Percentiles rank a stretch among this genome's conserved stretches.
These are phyloP conservation scores for Zelopaecilomyces penicillatus DNA, from an alignment of 2,329 filamentous ascomycete genomes.

Conservation along the genomic window DNA sequence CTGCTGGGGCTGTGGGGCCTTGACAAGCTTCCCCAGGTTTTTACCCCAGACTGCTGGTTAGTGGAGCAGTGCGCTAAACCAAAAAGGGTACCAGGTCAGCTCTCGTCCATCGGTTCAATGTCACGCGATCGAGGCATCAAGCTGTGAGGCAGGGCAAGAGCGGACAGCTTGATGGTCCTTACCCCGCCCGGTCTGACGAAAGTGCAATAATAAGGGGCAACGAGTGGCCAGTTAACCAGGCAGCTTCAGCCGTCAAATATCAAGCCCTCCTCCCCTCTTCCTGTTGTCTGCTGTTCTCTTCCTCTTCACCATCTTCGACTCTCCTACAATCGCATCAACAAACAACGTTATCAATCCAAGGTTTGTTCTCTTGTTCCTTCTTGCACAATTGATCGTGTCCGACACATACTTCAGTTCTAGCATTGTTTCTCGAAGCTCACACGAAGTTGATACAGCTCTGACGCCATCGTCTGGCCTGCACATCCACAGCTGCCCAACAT, in stretches of 20 bases:
- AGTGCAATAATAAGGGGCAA: slow-evolving; percentile 18
- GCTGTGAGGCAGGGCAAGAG: background rate
- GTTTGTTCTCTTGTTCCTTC: background rate
- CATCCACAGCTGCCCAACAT: slow-evolving; percentile 21
- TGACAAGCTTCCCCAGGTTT: slow-evolving; percentile 9
- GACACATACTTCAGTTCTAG: background rate
- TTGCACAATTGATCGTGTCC: background rate
- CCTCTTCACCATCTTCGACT: slow-evolving; percentile 18
- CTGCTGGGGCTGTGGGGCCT: slow-evolving; percentile 2
- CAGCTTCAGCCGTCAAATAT: slow-evolving; percentile 20
- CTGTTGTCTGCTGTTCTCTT: slow-evolving; percentile 16
- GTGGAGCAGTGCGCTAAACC: slow-evolving; percentile 5
- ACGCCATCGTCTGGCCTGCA: slow-evolving; percentile 2
- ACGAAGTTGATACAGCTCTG: background rate
- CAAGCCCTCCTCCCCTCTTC: slow-evolving; percentile 22
- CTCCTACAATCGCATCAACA: slow-evolving; percentile 14
- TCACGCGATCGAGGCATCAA: slow-evolving; percentile 9
- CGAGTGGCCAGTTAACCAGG: slow-evolving; percentile 8
- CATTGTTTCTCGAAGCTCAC: background rate
- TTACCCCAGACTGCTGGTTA: slow-evolving; percentile 7
- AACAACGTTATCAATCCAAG: background rate
- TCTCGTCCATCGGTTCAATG: slow-evolving; percentile 5
- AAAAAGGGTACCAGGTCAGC: slow-evolving; percentile 8
- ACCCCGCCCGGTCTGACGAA: slow-evolving; percentile 38
- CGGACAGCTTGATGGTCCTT: slow-evolving; percentile 16